Percentiles rank a stretch among this genome's conserved stretches.
Conservation (phyloP, 768 basidiomycete species). For the Termitomyces sp. region DNA sequence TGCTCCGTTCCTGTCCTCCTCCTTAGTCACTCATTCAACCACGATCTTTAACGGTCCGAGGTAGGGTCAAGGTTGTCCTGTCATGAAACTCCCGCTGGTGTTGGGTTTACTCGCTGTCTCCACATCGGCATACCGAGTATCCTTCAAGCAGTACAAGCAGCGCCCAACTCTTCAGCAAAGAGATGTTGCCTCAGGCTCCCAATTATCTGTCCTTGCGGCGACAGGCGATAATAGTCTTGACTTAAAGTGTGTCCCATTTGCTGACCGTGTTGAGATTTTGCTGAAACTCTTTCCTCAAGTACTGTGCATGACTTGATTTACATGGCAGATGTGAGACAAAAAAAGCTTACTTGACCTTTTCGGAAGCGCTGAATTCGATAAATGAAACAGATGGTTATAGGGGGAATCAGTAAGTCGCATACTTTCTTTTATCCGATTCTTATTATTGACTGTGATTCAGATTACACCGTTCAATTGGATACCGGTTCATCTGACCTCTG, state of each 20-base stretch:
- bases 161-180: conserved; percentile 32
- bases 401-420: conserved; percentile 43
- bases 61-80: conserved; percentile 2
- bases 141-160: conserved; percentile 44
- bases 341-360: conserved; percentile 7
- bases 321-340: conserved; percentile 61
- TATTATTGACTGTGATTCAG: conserved; percentile 32
- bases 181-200: conserved; percentile 26
- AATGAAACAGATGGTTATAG: conserved; percentile 58
- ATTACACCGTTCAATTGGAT: conserved; percentile 74
- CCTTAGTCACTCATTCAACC: conserved; percentile 19
- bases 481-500: conserved; percentile 86
- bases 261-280: background rate
- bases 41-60: conserved; percentile 13
- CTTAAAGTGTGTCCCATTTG: conserved; percentile 37
- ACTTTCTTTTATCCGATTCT: background rate
- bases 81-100: conserved; percentile 43
- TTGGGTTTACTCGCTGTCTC: conserved; percentile 32
- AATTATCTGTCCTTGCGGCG: conserved; percentile 32
- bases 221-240: conserved; percentile 34
- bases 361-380: conserved; percentile 3
- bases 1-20: conserved; percentile 10
- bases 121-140: conserved; percentile 43
- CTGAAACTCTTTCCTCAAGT: conserved; percentile 30
- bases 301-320: conserved; percentile 78